These are phyloP conservation scores for Helianthus tuberosus DNA, from an alignment of 129 eudicot genomes.

Conservation along the genomic window DNA sequence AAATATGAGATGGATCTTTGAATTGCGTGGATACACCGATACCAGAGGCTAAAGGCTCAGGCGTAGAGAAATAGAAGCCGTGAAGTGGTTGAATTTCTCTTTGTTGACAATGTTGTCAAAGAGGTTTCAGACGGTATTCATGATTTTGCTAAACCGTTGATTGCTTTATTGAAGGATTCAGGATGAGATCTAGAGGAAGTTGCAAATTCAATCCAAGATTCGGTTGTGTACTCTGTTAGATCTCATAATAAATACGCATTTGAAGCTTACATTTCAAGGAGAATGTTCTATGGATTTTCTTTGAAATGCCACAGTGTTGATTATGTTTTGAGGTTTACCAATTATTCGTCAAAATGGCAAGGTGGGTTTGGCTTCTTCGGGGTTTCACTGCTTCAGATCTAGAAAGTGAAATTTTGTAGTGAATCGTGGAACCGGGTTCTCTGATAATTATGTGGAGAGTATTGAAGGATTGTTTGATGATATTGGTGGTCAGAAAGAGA, in stretches of 20 bases:
- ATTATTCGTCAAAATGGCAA: slow-evolving; percentile 71
- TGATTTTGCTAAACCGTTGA: slow-evolving; percentile 73
- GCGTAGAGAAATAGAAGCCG: slow-evolving; percentile 34
- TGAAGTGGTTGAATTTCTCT: slow-evolving; percentile 20
- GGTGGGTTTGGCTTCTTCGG: slow-evolving; percentile 63
- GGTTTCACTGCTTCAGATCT: slow-evolving; percentile 49
- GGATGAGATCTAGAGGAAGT: slow-evolving; percentile 74
- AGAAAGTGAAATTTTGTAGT: slow-evolving; percentile 51
- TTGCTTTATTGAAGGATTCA: slow-evolving; percentile 67
- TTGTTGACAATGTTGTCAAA: slow-evolving; percentile 42
- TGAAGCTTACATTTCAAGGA: slow-evolving; percentile 65
- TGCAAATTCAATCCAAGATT: slow-evolving; percentile 55
- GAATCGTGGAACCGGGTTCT: slow-evolving; percentile 47
- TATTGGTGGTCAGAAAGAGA: too few species aligned
- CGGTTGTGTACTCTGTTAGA: slow-evolving; percentile 57
- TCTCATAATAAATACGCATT: slow-evolving; percentile 75
- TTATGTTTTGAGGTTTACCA: slow-evolving; percentile 54
- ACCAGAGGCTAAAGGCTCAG: too few species aligned
- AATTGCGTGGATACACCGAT: too few species aligned
- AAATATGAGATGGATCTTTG: too few species aligned
- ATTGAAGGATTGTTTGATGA: too few species aligned
- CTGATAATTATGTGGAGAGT: slow-evolving; percentile 29
- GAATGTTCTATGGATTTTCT: slow-evolving; percentile 54
- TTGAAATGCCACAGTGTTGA: slow-evolving; percentile 31
- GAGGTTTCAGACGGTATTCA: slow-evolving; percentile 64